Evolutionary conservation across 164 flowering plant genomes (phyloP), one percentile per base, ranked within the genome.

Genomic region (Chimonanthus praecox): DNA sequence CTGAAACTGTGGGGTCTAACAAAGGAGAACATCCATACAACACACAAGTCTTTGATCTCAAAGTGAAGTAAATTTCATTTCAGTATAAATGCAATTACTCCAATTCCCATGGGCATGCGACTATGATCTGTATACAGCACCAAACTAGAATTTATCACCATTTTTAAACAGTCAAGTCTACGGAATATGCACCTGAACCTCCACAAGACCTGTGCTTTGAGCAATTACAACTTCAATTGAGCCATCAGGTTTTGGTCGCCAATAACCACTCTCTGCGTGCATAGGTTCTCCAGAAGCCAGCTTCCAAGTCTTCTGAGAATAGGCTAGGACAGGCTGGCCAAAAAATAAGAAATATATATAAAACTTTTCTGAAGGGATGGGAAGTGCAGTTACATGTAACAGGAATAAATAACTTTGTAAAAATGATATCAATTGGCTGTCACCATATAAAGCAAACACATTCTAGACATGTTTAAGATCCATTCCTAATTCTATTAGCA

Each of bases 201-300:
- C 93, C 70, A 84, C 90, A 65, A 91, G 83, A 67, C 92, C 96
- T 49, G 93, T 91, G 87, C 93, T 88, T 75, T 91, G 93, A 65
- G 96, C 85, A 78, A 91, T 84, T 54, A 89, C 93, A 61, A 89
- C 88, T 74, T 91, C 92, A 49, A 91, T 84, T 50, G 90, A 69
- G 1, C 92, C 93, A 71, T 91, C 92, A 0, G 81, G 84, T 70
- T 85, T 89, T 6, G 90, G 93, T 2, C 96, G 79, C 90, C 89
- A 91, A 70, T 81, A 91, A n/a, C 96, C 96, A 62, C 85, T 86
- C 84, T 91, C 96, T 0, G 92, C 82, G 73, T 89, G 93, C 93
- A 91, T 91, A 4, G 93, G 89, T 73, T 88, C 89, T 18, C 88
- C 90, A 15, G 91, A 86, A 50, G 64, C 73, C 82, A 86, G 73